phyloP scores from a whole-genome alignment of 768 basidiomycete species.

The Pleurotus platypus region DNA sequence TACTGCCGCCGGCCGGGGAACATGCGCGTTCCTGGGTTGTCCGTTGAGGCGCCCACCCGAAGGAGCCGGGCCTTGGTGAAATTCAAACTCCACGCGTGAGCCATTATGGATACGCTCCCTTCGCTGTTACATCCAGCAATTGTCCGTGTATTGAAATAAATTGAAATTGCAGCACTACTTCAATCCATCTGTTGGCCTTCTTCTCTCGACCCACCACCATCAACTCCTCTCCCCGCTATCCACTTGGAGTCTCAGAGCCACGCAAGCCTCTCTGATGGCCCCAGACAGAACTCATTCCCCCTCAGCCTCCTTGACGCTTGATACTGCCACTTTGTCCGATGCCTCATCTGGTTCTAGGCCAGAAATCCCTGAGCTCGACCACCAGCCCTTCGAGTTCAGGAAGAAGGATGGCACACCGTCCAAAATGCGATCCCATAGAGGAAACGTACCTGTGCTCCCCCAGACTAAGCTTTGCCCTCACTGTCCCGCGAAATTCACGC shows the following conservation, averaged over 20 bases:
- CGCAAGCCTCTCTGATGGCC: not conserved
- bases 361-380: not conserved
- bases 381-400: conserved; percentile 4
- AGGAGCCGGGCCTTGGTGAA: conserved; percentile 25
- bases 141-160: not conserved
- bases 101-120: not conserved
- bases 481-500: conserved; percentile 72
- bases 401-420: conserved; percentile 30
- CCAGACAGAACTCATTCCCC: not conserved
- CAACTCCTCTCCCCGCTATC: conserved; percentile 2
- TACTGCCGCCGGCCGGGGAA: conserved; percentile 5
- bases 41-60: conserved; percentile 18
- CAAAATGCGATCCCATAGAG: conserved; percentile 47
- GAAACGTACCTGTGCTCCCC: conserved; percentile 65
- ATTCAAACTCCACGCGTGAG: not conserved
- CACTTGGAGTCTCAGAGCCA: not conserved
- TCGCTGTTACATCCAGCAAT: conserved; percentile 2
- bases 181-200: not conserved
- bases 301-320: not conserved
- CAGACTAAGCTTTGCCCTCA: conserved; percentile 69
- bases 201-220: not conserved
- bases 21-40: conserved; percentile 9
- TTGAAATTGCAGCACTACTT: not conserved
- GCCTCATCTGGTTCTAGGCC: not conserved
- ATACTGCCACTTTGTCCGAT: not conserved